phyloP scores from a whole-genome alignment of 1,139 yeast genomes.

The Pichia sp. region DNA sequence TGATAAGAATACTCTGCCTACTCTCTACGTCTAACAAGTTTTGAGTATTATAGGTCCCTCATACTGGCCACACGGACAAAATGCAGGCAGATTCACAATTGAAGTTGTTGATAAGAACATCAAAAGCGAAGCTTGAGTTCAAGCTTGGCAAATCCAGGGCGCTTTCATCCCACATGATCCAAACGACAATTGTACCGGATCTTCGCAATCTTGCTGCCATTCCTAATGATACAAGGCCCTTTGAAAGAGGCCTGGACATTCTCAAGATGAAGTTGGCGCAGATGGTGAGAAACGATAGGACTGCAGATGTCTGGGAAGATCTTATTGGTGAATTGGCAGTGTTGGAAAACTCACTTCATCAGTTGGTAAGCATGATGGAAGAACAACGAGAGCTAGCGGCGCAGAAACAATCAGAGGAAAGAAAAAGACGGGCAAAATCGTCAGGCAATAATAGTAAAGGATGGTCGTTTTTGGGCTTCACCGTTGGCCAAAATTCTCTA shows the following conservation, averaged over 20 bases:
- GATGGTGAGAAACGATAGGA: slow-evolving; percentile 18
- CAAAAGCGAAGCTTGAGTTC: slow-evolving; percentile 14
- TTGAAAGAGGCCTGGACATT: slow-evolving; percentile 19
- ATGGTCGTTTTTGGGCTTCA: slow-evolving; percentile 13
- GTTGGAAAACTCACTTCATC: slow-evolving; percentile 14
- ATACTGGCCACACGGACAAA: background rate
- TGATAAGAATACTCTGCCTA: background rate
- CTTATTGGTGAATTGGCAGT: slow-evolving; percentile 20
- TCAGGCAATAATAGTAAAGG: background rate
- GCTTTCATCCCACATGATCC: slow-evolving; percentile 14
- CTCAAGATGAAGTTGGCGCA: slow-evolving; percentile 15
- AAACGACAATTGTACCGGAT: slow-evolving; percentile 13
- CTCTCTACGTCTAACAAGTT: too few relatives aligned
- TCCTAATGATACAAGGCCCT: slow-evolving; percentile 13
- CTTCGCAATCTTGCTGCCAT: slow-evolving; percentile 5
- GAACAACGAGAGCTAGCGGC: slow-evolving; percentile 3
- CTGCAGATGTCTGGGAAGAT: slow-evolving; percentile 22
- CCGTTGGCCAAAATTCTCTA: background rate
- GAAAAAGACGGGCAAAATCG: background rate
- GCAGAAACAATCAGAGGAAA: background rate
- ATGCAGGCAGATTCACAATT: slow-evolving; percentile 10
- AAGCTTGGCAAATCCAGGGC: slow-evolving; percentile 14
- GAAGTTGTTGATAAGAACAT: slow-evolving; percentile 13
- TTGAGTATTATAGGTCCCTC: too few relatives aligned
- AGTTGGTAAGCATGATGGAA: slow-evolving; percentile 14